Percentiles rank a stretch among this genome's conserved stretches.
Conservation (phyloP, 345 rosid species). For the Crucihimalaya himalaica region DNA sequence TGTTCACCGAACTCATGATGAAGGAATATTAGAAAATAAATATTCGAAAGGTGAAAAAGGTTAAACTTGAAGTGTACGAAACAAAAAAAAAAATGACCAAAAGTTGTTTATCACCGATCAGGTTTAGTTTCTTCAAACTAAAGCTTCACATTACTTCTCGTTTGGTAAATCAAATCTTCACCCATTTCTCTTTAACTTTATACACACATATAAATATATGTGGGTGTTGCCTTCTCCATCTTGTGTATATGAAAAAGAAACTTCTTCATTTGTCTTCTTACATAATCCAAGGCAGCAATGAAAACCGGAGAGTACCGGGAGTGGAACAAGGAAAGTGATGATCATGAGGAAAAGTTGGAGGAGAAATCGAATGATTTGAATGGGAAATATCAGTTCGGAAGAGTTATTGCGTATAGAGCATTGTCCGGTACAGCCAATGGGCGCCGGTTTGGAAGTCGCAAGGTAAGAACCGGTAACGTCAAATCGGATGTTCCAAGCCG, state of each 20-base stretch:
- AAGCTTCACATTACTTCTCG: background rate
- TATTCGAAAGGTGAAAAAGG: background rate
- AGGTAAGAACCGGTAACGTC: background rate
- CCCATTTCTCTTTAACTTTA: background rate
- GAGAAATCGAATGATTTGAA: background rate
- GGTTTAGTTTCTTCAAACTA: background rate
- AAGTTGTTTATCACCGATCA: background rate
- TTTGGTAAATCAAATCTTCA: background rate
- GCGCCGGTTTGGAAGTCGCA: background rate
- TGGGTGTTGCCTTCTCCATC: background rate
- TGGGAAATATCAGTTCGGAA: background rate
- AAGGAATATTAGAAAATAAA: background rate
- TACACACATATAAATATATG: background rate
- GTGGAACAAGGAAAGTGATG: background rate
- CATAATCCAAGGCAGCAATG: background rate
- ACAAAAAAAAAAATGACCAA: background rate
- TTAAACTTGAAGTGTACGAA: background rate
- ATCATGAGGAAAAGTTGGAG: background rate
- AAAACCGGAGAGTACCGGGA: background rate
- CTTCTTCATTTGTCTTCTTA: background rate
- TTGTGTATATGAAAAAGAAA: background rate
- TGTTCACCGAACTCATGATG: background rate
- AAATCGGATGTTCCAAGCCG: background rate
- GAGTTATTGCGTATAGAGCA: background rate
- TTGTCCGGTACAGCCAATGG: background rate